phyloP scores from a whole-genome alignment of 2,329 filamentous ascomycete genomes.

The Thermomyces lanuginosus region DNA sequence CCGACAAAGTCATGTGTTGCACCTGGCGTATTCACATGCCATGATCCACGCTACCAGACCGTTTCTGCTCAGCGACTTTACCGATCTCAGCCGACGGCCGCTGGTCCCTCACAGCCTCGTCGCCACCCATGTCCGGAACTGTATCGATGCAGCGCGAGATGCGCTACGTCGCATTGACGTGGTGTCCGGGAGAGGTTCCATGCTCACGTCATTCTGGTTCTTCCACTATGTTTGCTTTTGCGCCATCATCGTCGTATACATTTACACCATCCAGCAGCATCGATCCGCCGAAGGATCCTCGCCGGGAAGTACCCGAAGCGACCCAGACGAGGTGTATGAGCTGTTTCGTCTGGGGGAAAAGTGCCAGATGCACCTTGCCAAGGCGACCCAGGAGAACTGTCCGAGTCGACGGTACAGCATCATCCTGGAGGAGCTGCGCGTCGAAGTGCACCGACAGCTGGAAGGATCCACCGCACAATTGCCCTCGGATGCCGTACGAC shows the following conservation, averaged over 20 bases:
- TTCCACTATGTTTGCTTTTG: slow-evolving; percentile 29
- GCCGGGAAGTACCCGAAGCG: slow-evolving; percentile 8
- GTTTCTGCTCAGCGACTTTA: slow-evolving; percentile 22
- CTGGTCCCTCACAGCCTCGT: slow-evolving; percentile 16
- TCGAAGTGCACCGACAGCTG: slow-evolving; percentile 25
- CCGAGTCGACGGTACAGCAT: slow-evolving; percentile 33
- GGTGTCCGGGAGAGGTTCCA: slow-evolving; percentile 19
- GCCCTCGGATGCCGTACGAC: neutral
- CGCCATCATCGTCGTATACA: slow-evolving; percentile 27
- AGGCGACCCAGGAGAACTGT: slow-evolving; percentile 31
- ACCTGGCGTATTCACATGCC: slow-evolving; percentile 23
- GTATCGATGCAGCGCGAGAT: slow-evolving; percentile 28
- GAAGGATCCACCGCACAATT: slow-evolving; percentile 8
- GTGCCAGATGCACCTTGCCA: slow-evolving; percentile 31
- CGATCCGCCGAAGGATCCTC: slow-evolving; percentile 10
- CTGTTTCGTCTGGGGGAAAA: slow-evolving; percentile 29
- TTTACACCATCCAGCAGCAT: slow-evolving; percentile 27
- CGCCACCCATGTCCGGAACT: slow-evolving; percentile 25
- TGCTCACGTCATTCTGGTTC: slow-evolving; percentile 29
- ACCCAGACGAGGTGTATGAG: slow-evolving; percentile 11
- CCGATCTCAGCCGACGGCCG: slow-evolving; percentile 18
- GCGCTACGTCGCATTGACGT: slow-evolving; percentile 21
- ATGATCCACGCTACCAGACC: slow-evolving; percentile 25
- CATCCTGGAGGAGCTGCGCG: slow-evolving; percentile 31
- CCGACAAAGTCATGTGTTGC: slow-evolving; percentile 23